Evolutionary conservation across 1,139 yeast genomes (phyloP).

Genomic region (Meyerozyma athensensis): DNA sequence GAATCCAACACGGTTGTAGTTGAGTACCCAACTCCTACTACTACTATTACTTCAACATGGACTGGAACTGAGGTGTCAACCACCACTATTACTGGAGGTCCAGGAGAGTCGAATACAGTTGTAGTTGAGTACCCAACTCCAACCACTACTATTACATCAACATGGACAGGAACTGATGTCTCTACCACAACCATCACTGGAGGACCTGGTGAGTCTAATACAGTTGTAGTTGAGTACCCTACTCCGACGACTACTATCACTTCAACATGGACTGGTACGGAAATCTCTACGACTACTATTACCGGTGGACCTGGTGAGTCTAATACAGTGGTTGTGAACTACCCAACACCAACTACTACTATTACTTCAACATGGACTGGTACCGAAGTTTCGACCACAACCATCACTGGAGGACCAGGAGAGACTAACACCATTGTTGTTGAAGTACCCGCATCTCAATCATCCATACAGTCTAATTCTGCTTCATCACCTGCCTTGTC

Average conservation of each 20-base stretch:
- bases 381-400: conserved; percentile 9
- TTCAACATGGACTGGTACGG: conserved; percentile 4
- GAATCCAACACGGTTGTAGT: conserved; percentile 4
- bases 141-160: conserved; percentile 7
- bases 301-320: conserved; percentile 5
- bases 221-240: conserved; percentile 7
- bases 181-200: neutral
- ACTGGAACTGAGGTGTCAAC: conserved; percentile 4
- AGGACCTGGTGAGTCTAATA: conserved; percentile 1
- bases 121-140: conserved; percentile 17
- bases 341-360: conserved; percentile 9
- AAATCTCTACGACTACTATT: conserved; percentile 3
- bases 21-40: conserved; percentile 3
- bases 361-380: conserved; percentile 15
- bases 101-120: conserved; percentile 14
- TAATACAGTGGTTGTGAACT: conserved; percentile 4
- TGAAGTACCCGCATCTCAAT: conserved; percentile 8
- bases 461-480: too few species aligned
- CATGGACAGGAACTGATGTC: neutral
- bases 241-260: conserved; percentile 3
- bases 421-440: conserved; percentile 7
- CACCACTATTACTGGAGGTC: conserved; percentile 2
- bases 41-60: neutral
- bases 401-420: conserved; percentile 12
- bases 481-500: neutral